Evolutionary conservation across 768 basidiomycete genomes (phyloP).

Genomic region (Dacryopinax primogenitus): DNA sequence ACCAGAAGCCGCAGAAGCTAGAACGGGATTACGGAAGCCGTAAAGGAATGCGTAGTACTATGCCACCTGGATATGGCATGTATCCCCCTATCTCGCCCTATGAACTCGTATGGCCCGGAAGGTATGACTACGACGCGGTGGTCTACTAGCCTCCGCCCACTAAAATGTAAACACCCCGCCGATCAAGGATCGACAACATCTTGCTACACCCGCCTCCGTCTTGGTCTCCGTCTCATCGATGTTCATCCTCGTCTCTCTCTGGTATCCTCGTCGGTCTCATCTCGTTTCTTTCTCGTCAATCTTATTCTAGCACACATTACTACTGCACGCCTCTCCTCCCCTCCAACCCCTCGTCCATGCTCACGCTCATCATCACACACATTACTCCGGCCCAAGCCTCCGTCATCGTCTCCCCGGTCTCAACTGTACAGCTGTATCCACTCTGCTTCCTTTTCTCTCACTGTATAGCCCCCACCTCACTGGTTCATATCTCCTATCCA

Average conservation of each 20-base stretch:
- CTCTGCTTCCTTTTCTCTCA: neutral
- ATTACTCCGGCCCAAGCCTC: neutral
- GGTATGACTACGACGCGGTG: neutral
- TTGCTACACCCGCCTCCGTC: neutral
- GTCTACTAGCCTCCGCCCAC: neutral
- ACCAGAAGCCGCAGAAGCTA: neutral
- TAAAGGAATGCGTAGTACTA: neutral
- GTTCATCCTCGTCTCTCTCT: neutral
- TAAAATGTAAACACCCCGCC: neutral
- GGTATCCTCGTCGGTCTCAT: neutral
- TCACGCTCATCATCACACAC: neutral
- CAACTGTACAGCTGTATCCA: conserved; percentile 9
- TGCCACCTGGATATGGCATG: neutral
- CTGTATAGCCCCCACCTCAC: neutral
- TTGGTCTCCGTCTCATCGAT: neutral
- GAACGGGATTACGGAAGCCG: neutral
- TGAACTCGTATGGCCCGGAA: neutral
- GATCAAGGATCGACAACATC: too few relatives aligned
- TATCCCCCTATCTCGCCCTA: neutral
- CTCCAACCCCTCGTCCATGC: neutral
- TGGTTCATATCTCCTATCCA: neutral
- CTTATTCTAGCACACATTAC: conserved; percentile 9
- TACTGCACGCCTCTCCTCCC: neutral
- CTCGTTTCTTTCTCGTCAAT: conserved; percentile 1
- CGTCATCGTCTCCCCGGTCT: neutral